Evolutionary conservation across 2,329 filamentous ascomycete species (phyloP), one percentile per base, ranked within the genome.

Genomic region (Pseudogymnoascus sp.): DNA sequence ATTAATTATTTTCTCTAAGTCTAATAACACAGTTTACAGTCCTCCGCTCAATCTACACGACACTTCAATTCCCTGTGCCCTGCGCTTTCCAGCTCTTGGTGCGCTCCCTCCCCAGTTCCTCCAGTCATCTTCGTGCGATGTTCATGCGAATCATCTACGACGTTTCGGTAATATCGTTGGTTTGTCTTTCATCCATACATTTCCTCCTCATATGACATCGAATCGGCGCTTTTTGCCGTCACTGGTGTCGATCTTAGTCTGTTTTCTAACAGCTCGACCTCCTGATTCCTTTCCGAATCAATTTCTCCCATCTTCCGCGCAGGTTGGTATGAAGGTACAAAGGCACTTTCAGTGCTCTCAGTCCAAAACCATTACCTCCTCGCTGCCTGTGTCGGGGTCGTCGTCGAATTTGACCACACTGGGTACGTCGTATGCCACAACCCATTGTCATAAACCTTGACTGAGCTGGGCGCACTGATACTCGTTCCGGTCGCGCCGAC

Each of bases 81-180:
- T 61, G 64, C 64, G 66, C 65, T 66, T 63, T 62, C 68, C 69
- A 71, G 69, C 69, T 66, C 69, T 70, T 71, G 69, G 69, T 66
- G 62, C 64, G 67, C 63, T 63, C 62, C 33, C 58, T 61, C 50
- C 61, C 59, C n/a, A 8, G 25, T 39, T 16, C 5, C 11, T 43
- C 14, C 36, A 37, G 14, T 22, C 12, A 20, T 33, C 14, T 47
- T 59, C 22, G 6, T 30, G 16, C 57, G 9, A 43, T 59, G 30
- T 59, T 43, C 25, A 3, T 43, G 57, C 35, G 41, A 38, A 59
- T 43, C 18, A 39, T 58, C 30, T n/a, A 39, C 30, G 30, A 22
- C 9, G 6, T 35, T 3, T 54, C 16, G 47, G 28, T 8, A 28
- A 16, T 35, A 2, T 54, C 47, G 28, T 35, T 20, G 28, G 47